A percentile compares a stretch with the other conserved stretches of the same genome.
phyloP scores from a whole-genome alignment of 345 rosid genomes.

The Lepidium aucheri region DNA sequence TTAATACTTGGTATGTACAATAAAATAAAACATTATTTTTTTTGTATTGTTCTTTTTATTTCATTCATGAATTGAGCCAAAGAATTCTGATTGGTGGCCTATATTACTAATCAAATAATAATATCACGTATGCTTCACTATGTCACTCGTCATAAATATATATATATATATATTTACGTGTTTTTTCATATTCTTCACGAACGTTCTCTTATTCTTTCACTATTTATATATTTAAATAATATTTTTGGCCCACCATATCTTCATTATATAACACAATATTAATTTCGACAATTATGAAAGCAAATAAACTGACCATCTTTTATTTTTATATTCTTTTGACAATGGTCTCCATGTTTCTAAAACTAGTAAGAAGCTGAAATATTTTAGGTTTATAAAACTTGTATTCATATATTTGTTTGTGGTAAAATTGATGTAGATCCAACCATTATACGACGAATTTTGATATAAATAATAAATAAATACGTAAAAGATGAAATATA shows the following conservation, averaged over 20 bases:
- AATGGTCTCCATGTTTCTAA: slow-evolving; percentile 1
- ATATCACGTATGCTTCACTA: slow-evolving; percentile 6
- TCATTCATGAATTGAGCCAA: background rate
- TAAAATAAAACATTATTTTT: background rate
- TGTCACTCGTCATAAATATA: slow-evolving; percentile 18
- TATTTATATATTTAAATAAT: background rate
- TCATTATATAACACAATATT: background rate
- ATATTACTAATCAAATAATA: background rate
- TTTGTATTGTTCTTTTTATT: background rate
- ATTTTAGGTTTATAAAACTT: background rate
- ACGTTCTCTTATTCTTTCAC: slow-evolving; percentile 21
- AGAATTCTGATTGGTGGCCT: slow-evolving; percentile 23
- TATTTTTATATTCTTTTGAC: background rate
- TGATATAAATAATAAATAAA: background rate
- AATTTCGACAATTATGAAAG: slow-evolving; percentile 16
- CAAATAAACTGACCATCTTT: slow-evolving; percentile 2
- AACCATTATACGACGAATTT: too few relatives aligned
- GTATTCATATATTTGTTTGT: background rate
- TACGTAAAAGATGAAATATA: background rate
- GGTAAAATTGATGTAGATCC: too few relatives aligned
- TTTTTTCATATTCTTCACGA: slow-evolving; percentile 24
- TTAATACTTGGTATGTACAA: background rate
- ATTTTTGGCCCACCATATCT: slow-evolving; percentile 26
- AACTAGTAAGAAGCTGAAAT: slow-evolving; percentile 7
- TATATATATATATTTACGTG: slow-evolving; percentile 22